These are phyloP conservation scores for Dioscorea dumetorum DNA, from an alignment of 106 monocot genomes.

Conservation along the genomic window DNA sequence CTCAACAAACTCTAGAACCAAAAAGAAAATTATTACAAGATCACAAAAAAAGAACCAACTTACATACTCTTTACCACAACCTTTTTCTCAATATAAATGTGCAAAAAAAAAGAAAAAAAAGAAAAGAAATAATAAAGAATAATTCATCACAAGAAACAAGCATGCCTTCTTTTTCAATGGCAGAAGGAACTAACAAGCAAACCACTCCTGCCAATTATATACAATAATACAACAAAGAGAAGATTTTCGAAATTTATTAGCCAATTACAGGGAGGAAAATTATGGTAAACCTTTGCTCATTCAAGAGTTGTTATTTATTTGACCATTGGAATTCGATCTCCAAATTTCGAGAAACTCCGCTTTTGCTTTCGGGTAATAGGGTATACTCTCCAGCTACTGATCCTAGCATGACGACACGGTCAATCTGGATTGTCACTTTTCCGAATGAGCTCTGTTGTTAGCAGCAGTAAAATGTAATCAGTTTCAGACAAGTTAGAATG, in stretches of 20 bases:
- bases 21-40: no score
- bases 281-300: neutral
- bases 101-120: neutral
- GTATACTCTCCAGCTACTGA: slow-evolving; percentile 92
- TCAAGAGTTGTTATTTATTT: slow-evolving; percentile 44
- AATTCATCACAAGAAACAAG: slow-evolving; percentile 16
- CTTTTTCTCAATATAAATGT: neutral
- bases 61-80: no score
- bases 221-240: slow-evolving; percentile 23
- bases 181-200: slow-evolving; percentile 1
- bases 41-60: no score
- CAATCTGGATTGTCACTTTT: slow-evolving; percentile 97
- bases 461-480: neutral
- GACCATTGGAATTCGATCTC: slow-evolving; percentile 99
- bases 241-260: no score
- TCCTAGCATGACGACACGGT: slow-evolving; percentile 94
- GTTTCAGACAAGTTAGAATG: neutral
- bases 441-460: slow-evolving; percentile 82
- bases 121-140: slow-evolving; percentile 24
- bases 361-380: slow-evolving; percentile 89
- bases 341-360: slow-evolving; percentile 66
- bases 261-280: slow-evolving; percentile 4
- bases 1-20: no score
- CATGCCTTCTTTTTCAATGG: neutral
- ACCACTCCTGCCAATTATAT: slow-evolving; percentile 29